Evolutionary conservation across 352 stramenopile genomes (phyloP).

Genomic region (Phytophthora hibernalis): DNA sequence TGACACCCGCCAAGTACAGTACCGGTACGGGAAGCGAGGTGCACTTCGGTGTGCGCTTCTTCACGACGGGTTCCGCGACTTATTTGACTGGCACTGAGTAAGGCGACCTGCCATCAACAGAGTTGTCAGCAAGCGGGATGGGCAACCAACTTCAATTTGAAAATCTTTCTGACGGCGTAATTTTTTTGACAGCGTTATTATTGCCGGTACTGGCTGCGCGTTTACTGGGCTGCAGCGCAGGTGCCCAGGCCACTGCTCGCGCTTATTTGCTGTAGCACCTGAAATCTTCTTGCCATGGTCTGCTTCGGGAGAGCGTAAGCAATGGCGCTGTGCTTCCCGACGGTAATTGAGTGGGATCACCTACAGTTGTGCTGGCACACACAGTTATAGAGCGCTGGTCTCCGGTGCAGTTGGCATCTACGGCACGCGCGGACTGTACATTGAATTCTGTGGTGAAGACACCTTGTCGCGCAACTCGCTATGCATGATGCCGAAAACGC

Average conservation of each 20-base stretch:
- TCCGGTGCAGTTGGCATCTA: constrained; percentile 8
- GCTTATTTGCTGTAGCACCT: background rate
- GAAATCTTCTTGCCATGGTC: background rate
- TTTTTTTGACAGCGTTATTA: background rate
- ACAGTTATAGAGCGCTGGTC: constrained; percentile 20
- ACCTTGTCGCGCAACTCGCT: no score
- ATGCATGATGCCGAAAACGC: no score
- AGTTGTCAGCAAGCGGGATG: constrained; percentile 17
- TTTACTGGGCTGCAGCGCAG: background rate
- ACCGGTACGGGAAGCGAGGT: constrained; percentile 15
- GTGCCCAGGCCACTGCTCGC: no score
- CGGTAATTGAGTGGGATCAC: background rate
- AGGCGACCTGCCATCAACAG: constrained; percentile 24
- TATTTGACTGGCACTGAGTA: constrained; percentile 19
- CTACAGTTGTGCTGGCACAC: background rate
- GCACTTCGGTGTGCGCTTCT: constrained; percentile 19
- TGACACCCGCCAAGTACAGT: no score
- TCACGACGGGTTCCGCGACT: constrained; percentile 24
- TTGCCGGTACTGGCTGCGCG: background rate
- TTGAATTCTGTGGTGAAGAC: no score
- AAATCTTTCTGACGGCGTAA: background rate
- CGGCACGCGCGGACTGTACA: background rate
- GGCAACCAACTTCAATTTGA: constrained; percentile 22
- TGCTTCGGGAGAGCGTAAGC: no score
- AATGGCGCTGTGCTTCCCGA: no score